Evolutionary conservation across 768 basidiomycete genomes (phyloP).

Genomic region (Lenzites betulinus): DNA sequence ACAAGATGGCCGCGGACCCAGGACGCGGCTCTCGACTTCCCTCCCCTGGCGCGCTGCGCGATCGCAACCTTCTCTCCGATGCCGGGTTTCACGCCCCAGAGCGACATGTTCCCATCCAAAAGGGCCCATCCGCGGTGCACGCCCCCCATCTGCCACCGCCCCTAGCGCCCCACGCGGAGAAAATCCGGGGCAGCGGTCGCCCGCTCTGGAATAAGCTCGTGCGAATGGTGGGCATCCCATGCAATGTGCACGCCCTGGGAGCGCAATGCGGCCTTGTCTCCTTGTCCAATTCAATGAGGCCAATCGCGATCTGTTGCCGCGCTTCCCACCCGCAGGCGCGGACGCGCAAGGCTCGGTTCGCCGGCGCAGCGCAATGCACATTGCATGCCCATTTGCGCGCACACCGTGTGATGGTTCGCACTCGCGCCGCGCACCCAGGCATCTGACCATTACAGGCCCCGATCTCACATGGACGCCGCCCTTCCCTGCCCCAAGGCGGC

Average conservation of each 20-base stretch:
- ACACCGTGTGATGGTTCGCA: slow-evolving; percentile 16
- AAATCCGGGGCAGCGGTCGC: slow-evolving; percentile 17
- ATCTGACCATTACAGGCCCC: slow-evolving; percentile 18
- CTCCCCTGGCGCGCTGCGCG: slow-evolving; percentile 11
- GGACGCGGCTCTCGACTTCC: slow-evolving; percentile 1
- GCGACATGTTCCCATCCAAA: slow-evolving; percentile 1
- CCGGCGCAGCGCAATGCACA: background rate
- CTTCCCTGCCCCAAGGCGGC: background rate
- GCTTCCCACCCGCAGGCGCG: background rate
- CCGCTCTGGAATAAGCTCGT: slow-evolving; percentile 21
- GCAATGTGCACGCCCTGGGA: background rate
- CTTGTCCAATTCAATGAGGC: background rate
- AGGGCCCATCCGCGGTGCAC: background rate
- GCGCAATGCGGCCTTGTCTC: background rate
- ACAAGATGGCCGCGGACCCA: slow-evolving; percentile 3
- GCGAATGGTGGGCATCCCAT: slow-evolving; percentile 10
- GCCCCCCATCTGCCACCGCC: background rate
- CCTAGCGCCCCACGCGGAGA: slow-evolving; percentile 9
- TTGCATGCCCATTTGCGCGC: background rate
- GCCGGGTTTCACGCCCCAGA: slow-evolving; percentile 5
- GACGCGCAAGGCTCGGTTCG: background rate
- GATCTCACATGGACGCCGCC: slow-evolving; percentile 9
- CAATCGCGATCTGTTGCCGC: slow-evolving; percentile 15
- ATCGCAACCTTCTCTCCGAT: slow-evolving; percentile 16
- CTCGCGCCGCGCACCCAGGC: slow-evolving; percentile 14